A percentile compares a stretch with the other conserved stretches of the same genome.
phyloP scores from a whole-genome alignment of 257 asterid species.

The Solanum appendiculatum region DNA sequence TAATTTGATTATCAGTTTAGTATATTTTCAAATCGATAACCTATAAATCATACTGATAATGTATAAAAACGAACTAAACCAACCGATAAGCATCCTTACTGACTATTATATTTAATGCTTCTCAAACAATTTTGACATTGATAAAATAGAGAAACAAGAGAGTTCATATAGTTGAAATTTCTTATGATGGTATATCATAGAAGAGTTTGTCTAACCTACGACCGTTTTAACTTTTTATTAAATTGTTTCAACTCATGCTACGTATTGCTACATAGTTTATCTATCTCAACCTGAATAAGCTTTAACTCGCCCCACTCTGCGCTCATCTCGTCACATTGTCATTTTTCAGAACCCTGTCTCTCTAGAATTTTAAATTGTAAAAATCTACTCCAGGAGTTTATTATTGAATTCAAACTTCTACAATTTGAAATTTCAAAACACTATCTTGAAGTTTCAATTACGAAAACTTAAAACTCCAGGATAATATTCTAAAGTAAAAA shows the following conservation, averaged over 20 bases:
- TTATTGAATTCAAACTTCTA: too few species aligned
- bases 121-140: background rate
- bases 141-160: background rate
- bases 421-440: too few species aligned
- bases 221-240: background rate
- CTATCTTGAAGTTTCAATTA: too few species aligned
- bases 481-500: too few species aligned
- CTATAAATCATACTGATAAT: background rate
- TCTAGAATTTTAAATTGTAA: too few species aligned
- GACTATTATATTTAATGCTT: background rate
- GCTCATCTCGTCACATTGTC: background rate
- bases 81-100: fast-evolving
- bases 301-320: background rate
- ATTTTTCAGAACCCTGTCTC: too few species aligned
- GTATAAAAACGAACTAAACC: background rate
- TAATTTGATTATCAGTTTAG: background rate
- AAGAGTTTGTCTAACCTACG: background rate
- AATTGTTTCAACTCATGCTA: background rate
- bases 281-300: background rate
- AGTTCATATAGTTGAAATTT: background rate
- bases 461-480: too few species aligned
- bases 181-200: background rate
- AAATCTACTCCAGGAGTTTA: too few species aligned
- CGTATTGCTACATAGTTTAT: background rate
- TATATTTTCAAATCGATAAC: too few species aligned